A percentile compares a stretch with the other conserved stretches of the same genome.
Evolutionary conservation across 179 eudicot species (phyloP).

Genomic region (Drosera spatulata): DNA sequence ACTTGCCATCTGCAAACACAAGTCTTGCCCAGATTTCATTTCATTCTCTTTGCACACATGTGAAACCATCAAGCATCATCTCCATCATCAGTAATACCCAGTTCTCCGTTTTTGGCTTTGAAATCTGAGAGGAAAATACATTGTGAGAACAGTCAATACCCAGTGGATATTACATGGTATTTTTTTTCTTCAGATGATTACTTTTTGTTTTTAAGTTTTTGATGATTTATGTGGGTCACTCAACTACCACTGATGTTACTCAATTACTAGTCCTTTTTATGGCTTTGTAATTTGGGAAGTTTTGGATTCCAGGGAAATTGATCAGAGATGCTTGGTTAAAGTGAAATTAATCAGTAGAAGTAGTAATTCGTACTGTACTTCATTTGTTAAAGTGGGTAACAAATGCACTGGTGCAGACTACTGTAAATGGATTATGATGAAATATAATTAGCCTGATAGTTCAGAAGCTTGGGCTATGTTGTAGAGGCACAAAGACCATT

Average conservation of each 20-base stretch:
- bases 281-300: not conserved
- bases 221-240: not conserved
- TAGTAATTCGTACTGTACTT: too few species aligned
- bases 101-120: not conserved
- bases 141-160: not conserved
- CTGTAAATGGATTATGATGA: too few species aligned
- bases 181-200: not conserved
- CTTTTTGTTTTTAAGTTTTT: not conserved
- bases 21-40: not conserved
- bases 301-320: not conserved
- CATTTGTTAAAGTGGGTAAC: too few species aligned
- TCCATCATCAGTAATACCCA: too few species aligned
- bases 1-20: not conserved
- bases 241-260: not conserved
- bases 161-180: not conserved
- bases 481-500: too few species aligned
- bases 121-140: not conserved
- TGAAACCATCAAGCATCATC: not conserved
- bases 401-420: too few species aligned
- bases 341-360: slow-evolving; percentile 68
- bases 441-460: too few species aligned
- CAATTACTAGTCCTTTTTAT: not conserved
- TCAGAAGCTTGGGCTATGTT: too few species aligned
- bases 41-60: not conserved
- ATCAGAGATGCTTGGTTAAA: slow-evolving; percentile 3